Evolutionary conservation across 352 stramenopile species (phyloP).

Genomic region (Phytophthora cryptogea): DNA sequence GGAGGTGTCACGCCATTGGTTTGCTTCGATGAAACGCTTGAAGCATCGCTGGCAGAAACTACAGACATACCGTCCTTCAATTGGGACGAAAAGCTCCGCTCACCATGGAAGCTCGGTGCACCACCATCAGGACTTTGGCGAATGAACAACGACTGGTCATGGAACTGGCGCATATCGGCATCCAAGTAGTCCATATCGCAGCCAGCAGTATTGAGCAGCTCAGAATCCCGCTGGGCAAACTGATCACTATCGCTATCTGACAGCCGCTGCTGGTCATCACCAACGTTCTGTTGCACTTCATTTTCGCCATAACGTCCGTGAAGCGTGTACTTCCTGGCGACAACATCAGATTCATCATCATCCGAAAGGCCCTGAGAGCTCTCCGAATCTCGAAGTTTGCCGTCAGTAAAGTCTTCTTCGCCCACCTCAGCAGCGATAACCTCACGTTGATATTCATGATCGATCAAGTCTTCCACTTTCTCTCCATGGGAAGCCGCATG

Average conservation of each 20-base stretch:
- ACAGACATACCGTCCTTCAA: conserved; percentile 11
- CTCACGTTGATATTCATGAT: conserved; percentile 15
- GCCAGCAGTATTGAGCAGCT: conserved; percentile 52
- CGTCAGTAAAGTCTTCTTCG: neutral
- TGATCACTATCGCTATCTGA: conserved; percentile 14
- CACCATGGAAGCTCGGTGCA: conserved; percentile 21
- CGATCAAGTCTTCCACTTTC: conserved; percentile 12
- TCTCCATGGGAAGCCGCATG: neutral
- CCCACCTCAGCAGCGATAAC: neutral
- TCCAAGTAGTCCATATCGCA: conserved; percentile 70
- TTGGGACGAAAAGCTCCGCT: conserved; percentile 22
- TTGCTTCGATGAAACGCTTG: conserved; percentile 5
- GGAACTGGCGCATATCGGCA: conserved; percentile 74
- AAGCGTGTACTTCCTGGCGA: conserved; percentile 20
- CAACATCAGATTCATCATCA: conserved; percentile 3
- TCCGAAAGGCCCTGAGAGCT: conserved; percentile 5
- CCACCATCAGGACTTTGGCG: conserved; percentile 17
- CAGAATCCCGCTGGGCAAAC: conserved; percentile 47
- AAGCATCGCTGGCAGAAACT: neutral
- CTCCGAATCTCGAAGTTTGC: conserved; percentile 7
- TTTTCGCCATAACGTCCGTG: conserved; percentile 12
- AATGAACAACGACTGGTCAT: conserved; percentile 60
- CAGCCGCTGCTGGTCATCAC: conserved; percentile 11
- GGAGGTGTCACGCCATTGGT: conserved; percentile 9
- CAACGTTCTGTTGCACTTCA: conserved; percentile 11